Conservation (phyloP, 345 rosid genomes). For the Salix exigua region DNA sequence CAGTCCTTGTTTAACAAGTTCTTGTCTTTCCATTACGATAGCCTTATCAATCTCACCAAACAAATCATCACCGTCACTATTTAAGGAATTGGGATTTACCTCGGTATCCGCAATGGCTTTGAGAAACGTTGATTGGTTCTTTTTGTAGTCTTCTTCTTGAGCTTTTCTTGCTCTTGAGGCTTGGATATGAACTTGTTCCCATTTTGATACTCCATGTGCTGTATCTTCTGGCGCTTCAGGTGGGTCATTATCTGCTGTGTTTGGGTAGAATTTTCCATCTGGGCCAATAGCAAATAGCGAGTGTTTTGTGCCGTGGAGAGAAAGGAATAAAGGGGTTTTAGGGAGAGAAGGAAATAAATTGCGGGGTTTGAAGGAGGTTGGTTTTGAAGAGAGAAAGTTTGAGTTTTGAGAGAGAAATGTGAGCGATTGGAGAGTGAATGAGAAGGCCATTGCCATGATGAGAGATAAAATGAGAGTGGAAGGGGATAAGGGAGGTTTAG, state of each 20-base stretch:
- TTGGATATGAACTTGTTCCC: constrained; percentile 68
- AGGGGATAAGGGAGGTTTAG: constrained; percentile 14
- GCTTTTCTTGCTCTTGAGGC: constrained; percentile 61
- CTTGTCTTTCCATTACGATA: constrained; percentile 69
- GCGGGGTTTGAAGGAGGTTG: constrained; percentile 25
- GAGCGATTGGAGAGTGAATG: constrained; percentile 12
- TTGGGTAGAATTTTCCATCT: constrained; percentile 54
- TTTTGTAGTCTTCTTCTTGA: constrained; percentile 76
- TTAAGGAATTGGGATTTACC: constrained; percentile 10
- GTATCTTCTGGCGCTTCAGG: constrained; percentile 87
- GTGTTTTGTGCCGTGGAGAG: background rate
- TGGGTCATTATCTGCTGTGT: constrained; percentile 72
- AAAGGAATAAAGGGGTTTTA: background rate
- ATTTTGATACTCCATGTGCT: constrained; percentile 71
- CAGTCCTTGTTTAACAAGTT: constrained; percentile 71
- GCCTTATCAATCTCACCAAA: constrained; percentile 87
- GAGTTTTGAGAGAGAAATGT: constrained; percentile 30
- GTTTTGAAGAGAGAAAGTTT: constrained; percentile 33
- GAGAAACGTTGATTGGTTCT: constrained; percentile 62
- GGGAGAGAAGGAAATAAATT: constrained; percentile 13
- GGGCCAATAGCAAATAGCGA: constrained; percentile 34
- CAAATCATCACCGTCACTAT: constrained; percentile 49
- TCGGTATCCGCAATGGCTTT: constrained; percentile 76
- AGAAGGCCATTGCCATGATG: constrained; percentile 14
- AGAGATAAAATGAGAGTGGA: background rate